Conservation (phyloP, 306 rosid species). For the Citrullus colocynthis region DNA sequence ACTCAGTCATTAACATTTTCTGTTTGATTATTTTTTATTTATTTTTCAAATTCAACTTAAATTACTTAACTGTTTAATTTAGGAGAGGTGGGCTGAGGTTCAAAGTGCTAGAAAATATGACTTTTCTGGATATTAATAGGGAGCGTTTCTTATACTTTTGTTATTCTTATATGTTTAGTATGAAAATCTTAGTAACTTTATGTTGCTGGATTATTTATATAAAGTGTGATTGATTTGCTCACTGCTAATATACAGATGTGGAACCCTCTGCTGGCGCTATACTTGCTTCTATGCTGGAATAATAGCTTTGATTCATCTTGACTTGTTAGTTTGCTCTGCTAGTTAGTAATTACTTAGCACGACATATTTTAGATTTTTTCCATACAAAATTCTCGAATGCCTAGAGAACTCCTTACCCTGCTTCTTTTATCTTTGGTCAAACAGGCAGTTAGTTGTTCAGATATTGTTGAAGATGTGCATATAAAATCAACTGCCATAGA, state of each 20-base stretch:
- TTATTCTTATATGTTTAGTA: not conserved
- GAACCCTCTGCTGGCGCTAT: not conserved
- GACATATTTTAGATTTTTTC: not conserved
- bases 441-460: slow-evolving; percentile 50
- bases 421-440: slow-evolving; percentile 4
- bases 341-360: not conserved
- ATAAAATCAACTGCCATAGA: slow-evolving; percentile 32
- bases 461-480: slow-evolving; percentile 25
- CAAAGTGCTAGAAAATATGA: not conserved
- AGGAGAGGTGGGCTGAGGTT: not conserved
- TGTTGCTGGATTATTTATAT: not conserved
- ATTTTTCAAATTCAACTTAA: not conserved
- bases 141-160: not conserved
- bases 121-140: not conserved
- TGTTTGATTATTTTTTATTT: too few relatives aligned
- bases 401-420: not conserved
- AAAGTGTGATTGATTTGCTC: not conserved
- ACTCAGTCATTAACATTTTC: too few relatives aligned
- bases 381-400: not conserved
- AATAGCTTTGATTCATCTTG: too few relatives aligned
- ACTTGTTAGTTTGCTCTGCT: not conserved
- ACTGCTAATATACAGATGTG: not conserved
- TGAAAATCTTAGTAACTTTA: not conserved
- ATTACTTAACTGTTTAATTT: not conserved
- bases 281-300: not conserved